phyloP scores from a whole-genome alignment of 176 grass and related monocot genomes.

The Lolium multiflorum region DNA sequence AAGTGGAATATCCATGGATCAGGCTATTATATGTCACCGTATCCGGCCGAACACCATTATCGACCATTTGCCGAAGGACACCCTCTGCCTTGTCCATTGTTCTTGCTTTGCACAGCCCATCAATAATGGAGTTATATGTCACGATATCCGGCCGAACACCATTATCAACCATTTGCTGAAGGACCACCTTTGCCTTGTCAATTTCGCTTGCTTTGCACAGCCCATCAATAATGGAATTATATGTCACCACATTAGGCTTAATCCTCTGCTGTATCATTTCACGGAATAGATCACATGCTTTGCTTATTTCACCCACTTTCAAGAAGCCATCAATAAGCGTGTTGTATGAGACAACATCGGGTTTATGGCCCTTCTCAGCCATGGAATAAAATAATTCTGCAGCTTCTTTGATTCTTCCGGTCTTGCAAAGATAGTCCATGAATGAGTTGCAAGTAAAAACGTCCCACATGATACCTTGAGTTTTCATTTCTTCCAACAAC shows the following conservation, averaged over 20 bases:
- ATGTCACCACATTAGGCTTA: background rate
- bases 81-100: background rate
- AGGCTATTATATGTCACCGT: background rate
- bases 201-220: background rate
- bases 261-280: background rate
- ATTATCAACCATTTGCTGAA: background rate
- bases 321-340: background rate
- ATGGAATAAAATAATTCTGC: constrained; percentile 11
- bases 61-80: background rate
- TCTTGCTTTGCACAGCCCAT: background rate
- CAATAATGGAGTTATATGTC: background rate
- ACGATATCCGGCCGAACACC: background rate
- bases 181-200: background rate
- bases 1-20: constrained; percentile 30
- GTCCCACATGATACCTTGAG: background rate
- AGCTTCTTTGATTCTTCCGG: background rate
- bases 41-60: background rate
- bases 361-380: constrained; percentile 8
- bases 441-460: background rate
- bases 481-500: constrained; percentile 43
- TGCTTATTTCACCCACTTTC: background rate
- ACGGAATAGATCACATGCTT: background rate
- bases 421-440: constrained; percentile 29
- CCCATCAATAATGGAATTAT: too few species aligned
- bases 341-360: background rate